phyloP scores from a whole-genome alignment of 345 rosid species.

The Bruguiera parviflora region DNA sequence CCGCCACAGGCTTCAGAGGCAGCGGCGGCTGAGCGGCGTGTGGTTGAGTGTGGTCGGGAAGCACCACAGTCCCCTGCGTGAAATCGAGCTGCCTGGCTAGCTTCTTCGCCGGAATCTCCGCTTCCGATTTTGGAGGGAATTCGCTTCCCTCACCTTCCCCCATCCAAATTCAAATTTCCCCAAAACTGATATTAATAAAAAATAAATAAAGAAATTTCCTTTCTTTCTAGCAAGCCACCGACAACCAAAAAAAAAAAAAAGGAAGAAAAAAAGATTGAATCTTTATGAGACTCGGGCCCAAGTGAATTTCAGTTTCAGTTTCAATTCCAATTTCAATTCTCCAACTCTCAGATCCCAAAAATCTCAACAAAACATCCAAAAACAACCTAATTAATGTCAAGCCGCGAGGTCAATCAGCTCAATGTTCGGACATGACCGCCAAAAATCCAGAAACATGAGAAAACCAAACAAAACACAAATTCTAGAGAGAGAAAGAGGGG shows the following conservation, averaged over 20 bases:
- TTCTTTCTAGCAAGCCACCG: not conserved
- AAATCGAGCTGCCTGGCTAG: slow-evolving; percentile 95
- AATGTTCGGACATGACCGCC: slow-evolving; percentile 9
- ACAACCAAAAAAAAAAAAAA: not conserved
- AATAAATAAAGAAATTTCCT: not conserved
- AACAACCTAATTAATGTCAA: slow-evolving; percentile 20
- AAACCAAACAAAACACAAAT: not conserved
- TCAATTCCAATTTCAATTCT: slow-evolving; percentile 8
- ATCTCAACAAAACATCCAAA: slow-evolving; percentile 7
- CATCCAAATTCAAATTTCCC: slow-evolving; percentile 46
- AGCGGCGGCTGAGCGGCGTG: slow-evolving; percentile 20
- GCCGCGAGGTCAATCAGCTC: slow-evolving; percentile 37
- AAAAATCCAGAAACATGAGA: not conserved
- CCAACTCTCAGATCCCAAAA: slow-evolving; percentile 45
- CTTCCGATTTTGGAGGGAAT: slow-evolving; percentile 64
- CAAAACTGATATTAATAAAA: not conserved
- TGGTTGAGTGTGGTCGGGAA: slow-evolving; percentile 53
- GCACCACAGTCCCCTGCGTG: slow-evolving; percentile 44
- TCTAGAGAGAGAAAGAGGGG: not conserved
- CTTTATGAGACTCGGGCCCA: no score
- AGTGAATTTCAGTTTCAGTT: no score
- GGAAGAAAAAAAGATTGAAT: slow-evolving; percentile 11
- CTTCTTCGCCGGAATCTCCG: slow-evolving; percentile 55
- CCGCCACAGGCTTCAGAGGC: slow-evolving; percentile 9
- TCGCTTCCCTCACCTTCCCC: slow-evolving; percentile 65